Base-by-base conservation (phyloP, 2,329 filamentous ascomycete genomes). In the Fusarium tupiense region DNA sequence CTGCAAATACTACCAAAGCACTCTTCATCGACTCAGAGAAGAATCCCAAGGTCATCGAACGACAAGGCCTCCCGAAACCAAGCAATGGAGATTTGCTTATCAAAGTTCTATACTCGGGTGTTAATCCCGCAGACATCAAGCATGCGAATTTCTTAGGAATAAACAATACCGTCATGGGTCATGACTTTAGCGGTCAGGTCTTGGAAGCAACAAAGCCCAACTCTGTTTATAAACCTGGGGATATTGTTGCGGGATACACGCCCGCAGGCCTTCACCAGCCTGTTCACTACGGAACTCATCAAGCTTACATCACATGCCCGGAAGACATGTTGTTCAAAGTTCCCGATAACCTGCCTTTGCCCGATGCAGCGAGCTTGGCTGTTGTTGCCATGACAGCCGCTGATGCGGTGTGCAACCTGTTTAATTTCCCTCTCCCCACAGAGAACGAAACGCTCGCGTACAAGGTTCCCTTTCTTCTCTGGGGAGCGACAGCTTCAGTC, bases 391-490 rank as follows among this genome's bases (percentile, higher is more conserved):
- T 53, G 50, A 53, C 50, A 20, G 50, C 50, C 17, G 50, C 50
- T 8, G 50, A 53, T 16, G 31, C n/a, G 7, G 1, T 20, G 0
- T 53, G 2, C 9, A 37, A 53, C 19, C 31, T 26, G 1, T 53
- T 37, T 6, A 6, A 16, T 16, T 53, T 53, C 9, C 31, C 31
- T 6, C n/a, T 53, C 0, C 50, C 31, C 0, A 8, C 13, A 2
- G 3, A 26, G 31, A 5, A 16, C 2, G 17, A 24, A 11, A 16
- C 0, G 4, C n/a, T 4, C 0, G 31, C n/a, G 13, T 2, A 5
- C 9, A 12, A 12, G 2, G 2, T 4, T 0, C 50, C 50, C 5
- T 37, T 53, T 16, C 31, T 53, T 5, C 50, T 53, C 1, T 53
- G 50, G 31, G 50, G 50, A 3, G 50, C 31, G 5, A 37, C 50